These are phyloP conservation scores for Hevea brasiliensis DNA, from an alignment of 345 rosid genomes.

Conservation along the genomic window DNA sequence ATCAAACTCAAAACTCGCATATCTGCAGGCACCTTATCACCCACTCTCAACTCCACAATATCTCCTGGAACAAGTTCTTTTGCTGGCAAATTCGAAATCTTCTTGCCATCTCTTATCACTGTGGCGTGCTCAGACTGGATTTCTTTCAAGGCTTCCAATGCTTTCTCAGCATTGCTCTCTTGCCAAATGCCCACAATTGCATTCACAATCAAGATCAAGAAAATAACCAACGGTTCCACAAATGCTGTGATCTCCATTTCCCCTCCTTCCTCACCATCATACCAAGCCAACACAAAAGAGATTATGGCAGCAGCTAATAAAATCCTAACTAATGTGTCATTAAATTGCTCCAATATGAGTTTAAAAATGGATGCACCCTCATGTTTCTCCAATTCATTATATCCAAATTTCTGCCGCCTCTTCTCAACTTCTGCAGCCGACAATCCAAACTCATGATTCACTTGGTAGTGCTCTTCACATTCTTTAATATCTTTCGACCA, in stretches of 20 bases:
- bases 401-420: slow-evolving; percentile 60
- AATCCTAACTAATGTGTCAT: slow-evolving; percentile 82
- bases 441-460: slow-evolving; percentile 48
- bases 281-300: slow-evolving; percentile 77
- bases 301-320: slow-evolving; percentile 72
- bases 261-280: slow-evolving; percentile 85
- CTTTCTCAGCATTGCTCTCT: slow-evolving; percentile 89
- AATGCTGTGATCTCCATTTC: slow-evolving; percentile 83
- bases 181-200: slow-evolving; percentile 93
- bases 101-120: slow-evolving; percentile 64
- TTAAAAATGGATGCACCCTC: slow-evolving; percentile 62
- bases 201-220: slow-evolving; percentile 85
- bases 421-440: slow-evolving; percentile 53
- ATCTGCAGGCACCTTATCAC: slow-evolving; percentile 93
- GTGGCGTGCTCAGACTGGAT: slow-evolving; percentile 79
- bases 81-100: slow-evolving; percentile 48
- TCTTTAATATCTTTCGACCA: slow-evolving; percentile 65
- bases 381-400: slow-evolving; percentile 80
- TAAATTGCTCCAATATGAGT: slow-evolving; percentile 76
- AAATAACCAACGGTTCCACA: slow-evolving; percentile 93
- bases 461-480: slow-evolving; percentile 59
- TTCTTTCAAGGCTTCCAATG: slow-evolving; percentile 88
- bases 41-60: slow-evolving; percentile 78
- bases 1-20: slow-evolving; percentile 64
- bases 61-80: slow-evolving; percentile 92